Percentiles rank a stretch among this genome's conserved stretches.
Evolutionary conservation across 768 basidiomycete genomes (phyloP).

Genomic region (Mycena epipterygia): DNA sequence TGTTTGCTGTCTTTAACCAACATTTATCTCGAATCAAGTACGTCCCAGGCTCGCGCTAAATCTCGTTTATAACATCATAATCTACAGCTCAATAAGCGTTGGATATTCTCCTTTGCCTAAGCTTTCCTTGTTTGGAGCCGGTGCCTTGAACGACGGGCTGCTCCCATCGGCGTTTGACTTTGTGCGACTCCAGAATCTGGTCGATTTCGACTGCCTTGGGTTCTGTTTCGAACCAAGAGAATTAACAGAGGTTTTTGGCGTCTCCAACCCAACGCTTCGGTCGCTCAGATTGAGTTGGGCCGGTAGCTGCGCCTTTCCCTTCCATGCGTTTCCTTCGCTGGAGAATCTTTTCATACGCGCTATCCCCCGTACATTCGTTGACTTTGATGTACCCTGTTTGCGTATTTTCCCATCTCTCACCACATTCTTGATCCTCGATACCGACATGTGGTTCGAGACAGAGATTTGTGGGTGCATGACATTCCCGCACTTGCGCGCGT

Average conservation of each 20-base stretch:
- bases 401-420: background rate
- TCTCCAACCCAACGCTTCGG: background rate
- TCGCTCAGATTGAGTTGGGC: conserved; percentile 1
- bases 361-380: background rate
- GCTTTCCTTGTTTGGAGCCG: no score
- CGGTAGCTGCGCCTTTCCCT: background rate
- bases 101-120: background rate
- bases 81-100: background rate
- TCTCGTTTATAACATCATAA: background rate
- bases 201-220: background rate
- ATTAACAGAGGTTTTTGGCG: background rate
- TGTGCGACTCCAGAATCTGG: background rate
- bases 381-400: no score
- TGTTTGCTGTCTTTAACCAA: background rate
- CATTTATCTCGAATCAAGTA: conserved; percentile 3
- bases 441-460: background rate
- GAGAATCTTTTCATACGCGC: background rate
- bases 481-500: conserved; percentile 3
- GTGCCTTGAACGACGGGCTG: background rate
- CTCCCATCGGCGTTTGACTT: background rate
- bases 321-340: conserved; percentile 3
- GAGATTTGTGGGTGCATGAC: background rate
- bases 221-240: background rate
- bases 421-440: conserved; percentile 1
- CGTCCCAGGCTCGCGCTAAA: background rate